Evolutionary conservation across 352 stramenopile species (phyloP).

Genomic region (Phytophthora pini): DNA sequence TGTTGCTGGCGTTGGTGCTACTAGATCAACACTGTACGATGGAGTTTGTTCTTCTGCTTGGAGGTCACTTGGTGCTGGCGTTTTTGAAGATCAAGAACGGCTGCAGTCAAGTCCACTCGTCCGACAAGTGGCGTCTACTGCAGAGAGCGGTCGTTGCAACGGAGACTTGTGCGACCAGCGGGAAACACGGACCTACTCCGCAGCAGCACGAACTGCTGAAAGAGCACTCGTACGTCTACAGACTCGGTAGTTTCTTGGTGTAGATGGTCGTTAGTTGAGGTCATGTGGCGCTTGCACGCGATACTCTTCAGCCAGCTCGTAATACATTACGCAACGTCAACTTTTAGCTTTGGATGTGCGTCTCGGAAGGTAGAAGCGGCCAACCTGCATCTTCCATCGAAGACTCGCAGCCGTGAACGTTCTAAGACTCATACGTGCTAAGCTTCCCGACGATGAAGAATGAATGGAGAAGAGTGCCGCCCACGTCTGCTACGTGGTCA

Average conservation of each 20-base stretch:
- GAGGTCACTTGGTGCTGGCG: slow-evolving; percentile 21
- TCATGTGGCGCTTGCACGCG: no score
- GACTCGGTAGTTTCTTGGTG: slow-evolving; percentile 18
- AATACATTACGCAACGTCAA: no score
- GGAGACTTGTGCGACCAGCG: slow-evolving; percentile 13
- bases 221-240: slow-evolving; percentile 33
- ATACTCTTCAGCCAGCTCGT: no score
- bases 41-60: slow-evolving; percentile 31
- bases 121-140: slow-evolving; percentile 26
- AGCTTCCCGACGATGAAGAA: background rate
- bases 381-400: background rate
- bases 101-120: slow-evolving; percentile 27
- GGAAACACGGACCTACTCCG: slow-evolving; percentile 13
- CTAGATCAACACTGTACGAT: slow-evolving; percentile 27
- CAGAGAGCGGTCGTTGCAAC: slow-evolving; percentile 26
- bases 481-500: background rate
- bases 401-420: background rate
- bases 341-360: no score
- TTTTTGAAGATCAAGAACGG: slow-evolving; percentile 21
- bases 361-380: no score
- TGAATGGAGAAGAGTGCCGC: no score
- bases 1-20: slow-evolving; percentile 21
- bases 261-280: slow-evolving; percentile 12
- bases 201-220: slow-evolving; percentile 38
- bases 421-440: background rate